Conservation (phyloP, 768 basidiomycete species). For the Pleurotus ostreatus region DNA sequence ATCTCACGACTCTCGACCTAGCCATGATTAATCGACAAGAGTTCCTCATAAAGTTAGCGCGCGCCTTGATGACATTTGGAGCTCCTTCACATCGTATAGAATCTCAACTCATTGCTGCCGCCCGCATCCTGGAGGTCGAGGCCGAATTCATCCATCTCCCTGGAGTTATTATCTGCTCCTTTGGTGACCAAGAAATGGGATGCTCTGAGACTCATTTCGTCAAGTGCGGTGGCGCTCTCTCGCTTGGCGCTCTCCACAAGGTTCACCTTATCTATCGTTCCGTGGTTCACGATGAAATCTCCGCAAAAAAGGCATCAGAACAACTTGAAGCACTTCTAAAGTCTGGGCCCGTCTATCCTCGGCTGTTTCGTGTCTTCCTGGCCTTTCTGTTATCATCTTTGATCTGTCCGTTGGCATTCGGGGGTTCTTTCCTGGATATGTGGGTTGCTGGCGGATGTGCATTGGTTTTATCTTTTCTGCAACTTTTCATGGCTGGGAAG, state of each 20-base stretch:
- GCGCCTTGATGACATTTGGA: slow-evolving; percentile 87
- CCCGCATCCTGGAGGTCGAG: slow-evolving; percentile 84
- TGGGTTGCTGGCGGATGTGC: slow-evolving; percentile 74
- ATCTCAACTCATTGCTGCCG: slow-evolving; percentile 84
- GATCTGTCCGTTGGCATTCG: slow-evolving; percentile 84
- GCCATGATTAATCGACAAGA: slow-evolving; percentile 80
- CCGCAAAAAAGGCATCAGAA: slow-evolving; percentile 69
- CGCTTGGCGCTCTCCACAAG: slow-evolving; percentile 80
- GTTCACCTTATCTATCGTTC: slow-evolving; percentile 82
- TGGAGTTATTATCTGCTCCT: slow-evolving; percentile 79
- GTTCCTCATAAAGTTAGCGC: slow-evolving; percentile 82
- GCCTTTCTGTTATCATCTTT: slow-evolving; percentile 70
- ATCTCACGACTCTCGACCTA: slow-evolving; percentile 15
- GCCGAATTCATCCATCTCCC: slow-evolving; percentile 90
- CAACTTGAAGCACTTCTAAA: slow-evolving; percentile 61
- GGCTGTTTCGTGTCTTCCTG: slow-evolving; percentile 57
- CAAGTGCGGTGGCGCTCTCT: slow-evolving; percentile 71
- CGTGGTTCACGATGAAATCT: slow-evolving; percentile 91
- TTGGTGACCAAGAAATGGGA: slow-evolving; percentile 86
- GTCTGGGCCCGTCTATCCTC: slow-evolving; percentile 60
- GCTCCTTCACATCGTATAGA: slow-evolving; percentile 94
- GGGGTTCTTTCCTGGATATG: slow-evolving; percentile 82
- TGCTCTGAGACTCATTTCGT: slow-evolving; percentile 88
- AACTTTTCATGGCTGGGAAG: slow-evolving; percentile 69
- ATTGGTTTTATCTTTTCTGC: slow-evolving; percentile 63